phyloP scores from a whole-genome alignment of 2,329 filamentous ascomycete species.

The Paecilomyces sp. region DNA sequence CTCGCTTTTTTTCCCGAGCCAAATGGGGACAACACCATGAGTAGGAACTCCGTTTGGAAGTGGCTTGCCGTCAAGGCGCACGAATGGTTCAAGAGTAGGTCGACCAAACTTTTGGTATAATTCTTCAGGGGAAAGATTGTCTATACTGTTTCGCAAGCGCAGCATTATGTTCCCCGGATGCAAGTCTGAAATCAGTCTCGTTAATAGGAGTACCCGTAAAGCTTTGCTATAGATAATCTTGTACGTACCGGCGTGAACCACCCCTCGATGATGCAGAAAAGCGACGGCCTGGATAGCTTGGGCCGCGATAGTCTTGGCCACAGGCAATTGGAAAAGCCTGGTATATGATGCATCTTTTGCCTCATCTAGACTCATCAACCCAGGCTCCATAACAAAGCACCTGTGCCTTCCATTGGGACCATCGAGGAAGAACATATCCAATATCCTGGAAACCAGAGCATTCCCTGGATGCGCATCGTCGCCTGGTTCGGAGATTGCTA shows the following conservation, averaged over 20 bases:
- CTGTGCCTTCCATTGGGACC: background rate
- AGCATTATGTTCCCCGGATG: background rate
- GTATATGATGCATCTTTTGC: background rate
- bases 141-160: background rate
- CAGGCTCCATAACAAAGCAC: background rate
- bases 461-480: background rate
- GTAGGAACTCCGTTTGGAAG: conserved; percentile 5
- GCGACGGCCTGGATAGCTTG: background rate
- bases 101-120: background rate
- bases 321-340: background rate
- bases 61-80: conserved; percentile 4
- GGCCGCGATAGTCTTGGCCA: background rate
- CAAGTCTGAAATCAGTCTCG: background rate
- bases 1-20: background rate
- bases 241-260: background rate
- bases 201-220: background rate
- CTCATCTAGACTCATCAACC: background rate
- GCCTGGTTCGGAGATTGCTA: no score
- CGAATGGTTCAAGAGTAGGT: conserved; percentile 4
- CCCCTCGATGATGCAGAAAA: background rate
- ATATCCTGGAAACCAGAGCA: background rate
- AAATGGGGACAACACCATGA: conserved; percentile 4
- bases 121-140: background rate
- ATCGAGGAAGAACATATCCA: background rate
- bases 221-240: background rate